These are phyloP conservation scores for Knoxdaviesia capensis DNA, from an alignment of 2,329 filamentous ascomycete genomes.

Conservation along the genomic window DNA sequence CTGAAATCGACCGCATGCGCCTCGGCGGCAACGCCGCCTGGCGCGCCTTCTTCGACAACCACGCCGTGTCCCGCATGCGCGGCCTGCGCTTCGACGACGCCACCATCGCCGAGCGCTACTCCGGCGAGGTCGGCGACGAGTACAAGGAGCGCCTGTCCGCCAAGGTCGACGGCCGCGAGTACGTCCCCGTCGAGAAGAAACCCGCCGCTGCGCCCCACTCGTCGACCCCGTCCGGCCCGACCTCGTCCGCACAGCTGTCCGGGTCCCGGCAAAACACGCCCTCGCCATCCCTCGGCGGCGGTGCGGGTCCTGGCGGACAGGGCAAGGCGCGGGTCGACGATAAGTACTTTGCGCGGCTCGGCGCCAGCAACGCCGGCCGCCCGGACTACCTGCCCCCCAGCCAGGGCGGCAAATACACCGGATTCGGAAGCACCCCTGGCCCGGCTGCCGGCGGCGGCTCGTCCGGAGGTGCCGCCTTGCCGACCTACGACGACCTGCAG, in stretches of 20 bases:
- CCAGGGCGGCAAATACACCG: conserved; percentile 80
- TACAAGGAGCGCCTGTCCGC: conserved; percentile 80
- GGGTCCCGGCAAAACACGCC: conserved; percentile 3
- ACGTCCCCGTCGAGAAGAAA: conserved; percentile 52
- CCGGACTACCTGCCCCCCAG: conserved; percentile 59
- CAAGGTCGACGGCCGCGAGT: conserved; percentile 76
- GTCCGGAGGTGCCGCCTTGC: conserved; percentile 23
- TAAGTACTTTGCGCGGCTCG: conserved; percentile 73
- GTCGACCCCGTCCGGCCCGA: conserved; percentile 7
- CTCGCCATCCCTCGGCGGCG: not conserved
- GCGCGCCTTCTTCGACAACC: conserved; percentile 67
- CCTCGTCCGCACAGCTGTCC: conserved; percentile 13
- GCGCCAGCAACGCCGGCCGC: conserved; percentile 60
- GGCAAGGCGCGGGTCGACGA: conserved; percentile 52
- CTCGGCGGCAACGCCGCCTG: conserved; percentile 77
- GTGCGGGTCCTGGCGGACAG: conserved; percentile 9
- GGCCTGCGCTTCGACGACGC: conserved; percentile 65
- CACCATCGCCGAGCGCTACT: conserved; percentile 78
- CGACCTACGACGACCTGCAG: conserved; percentile 71
- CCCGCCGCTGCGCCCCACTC: conserved; percentile 10
- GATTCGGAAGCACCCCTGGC: conserved; percentile 65
- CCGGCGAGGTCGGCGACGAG: conserved; percentile 78
- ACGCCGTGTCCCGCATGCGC: conserved; percentile 43
- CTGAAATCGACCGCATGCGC: conserved; percentile 86
- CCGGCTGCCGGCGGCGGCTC: conserved; percentile 22